Conservation (phyloP, 495 filamentous ascomycete species). For the Acidomyces sp. region DNA sequence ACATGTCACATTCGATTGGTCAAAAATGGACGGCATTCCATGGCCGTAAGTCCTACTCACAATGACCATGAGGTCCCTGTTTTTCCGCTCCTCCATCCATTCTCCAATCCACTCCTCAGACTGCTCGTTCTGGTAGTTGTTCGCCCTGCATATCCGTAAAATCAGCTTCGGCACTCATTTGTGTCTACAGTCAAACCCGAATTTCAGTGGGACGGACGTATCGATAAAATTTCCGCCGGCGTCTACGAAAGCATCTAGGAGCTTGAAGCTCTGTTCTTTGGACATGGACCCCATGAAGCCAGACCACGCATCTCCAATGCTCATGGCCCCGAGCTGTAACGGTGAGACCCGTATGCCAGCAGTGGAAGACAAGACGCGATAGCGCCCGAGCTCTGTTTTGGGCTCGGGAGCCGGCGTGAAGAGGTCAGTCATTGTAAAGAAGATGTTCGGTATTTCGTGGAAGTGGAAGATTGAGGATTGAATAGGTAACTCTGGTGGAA, state of each 20-base stretch:
- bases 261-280: conserved; percentile 46
- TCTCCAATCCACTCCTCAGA: conserved; percentile 65
- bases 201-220: conserved; percentile 38
- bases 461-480: too few species aligned
- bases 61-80: conserved; percentile 51
- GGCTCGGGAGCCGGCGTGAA: conserved; percentile 35
- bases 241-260: conserved; percentile 53
- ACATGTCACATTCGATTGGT: too few species aligned
- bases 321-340: conserved; percentile 46
- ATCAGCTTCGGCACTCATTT: too few species aligned
- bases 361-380: conserved; percentile 45
- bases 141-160: conserved; percentile 3
- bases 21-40: too few species aligned
- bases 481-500: too few species aligned
- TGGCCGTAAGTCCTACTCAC: too few species aligned
- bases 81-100: conserved; percentile 48
- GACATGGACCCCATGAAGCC: conserved; percentile 42
- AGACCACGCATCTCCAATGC: conserved; percentile 43
- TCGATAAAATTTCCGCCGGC: conserved; percentile 71
- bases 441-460: too few species aligned
- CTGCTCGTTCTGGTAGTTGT: conserved; percentile 50
- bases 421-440: too few species aligned
- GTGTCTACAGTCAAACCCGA: not conserved
- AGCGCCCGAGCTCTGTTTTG: conserved; percentile 42
- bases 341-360: conserved; percentile 50